phyloP scores from a whole-genome alignment of 352 stramenopile genomes.

The Poterioochromonas sp. region DNA sequence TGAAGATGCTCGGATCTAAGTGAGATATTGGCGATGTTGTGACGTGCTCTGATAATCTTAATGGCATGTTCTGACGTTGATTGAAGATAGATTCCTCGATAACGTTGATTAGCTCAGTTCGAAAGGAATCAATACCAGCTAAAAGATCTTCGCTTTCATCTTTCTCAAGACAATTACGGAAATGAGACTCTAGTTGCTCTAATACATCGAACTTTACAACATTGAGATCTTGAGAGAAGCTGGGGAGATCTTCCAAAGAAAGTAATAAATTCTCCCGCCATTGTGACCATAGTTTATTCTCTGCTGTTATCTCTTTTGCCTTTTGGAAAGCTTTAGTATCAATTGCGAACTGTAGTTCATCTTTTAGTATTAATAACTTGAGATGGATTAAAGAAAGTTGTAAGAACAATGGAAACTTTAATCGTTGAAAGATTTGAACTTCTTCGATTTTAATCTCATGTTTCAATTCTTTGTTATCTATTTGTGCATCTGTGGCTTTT shows the following conservation, averaged over 20 bases:
- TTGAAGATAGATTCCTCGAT: slow-evolving; percentile 14
- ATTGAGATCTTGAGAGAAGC: slow-evolving; percentile 13
- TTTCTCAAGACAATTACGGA: slow-evolving; percentile 14
- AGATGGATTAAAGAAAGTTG: slow-evolving; percentile 15
- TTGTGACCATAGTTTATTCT: slow-evolving; percentile 15
- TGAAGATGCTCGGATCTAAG: slow-evolving; percentile 7
- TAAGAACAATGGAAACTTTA: slow-evolving; percentile 17
- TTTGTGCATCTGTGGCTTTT: slow-evolving; percentile 13
- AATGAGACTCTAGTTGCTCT: slow-evolving; percentile 13
- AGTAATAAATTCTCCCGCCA: slow-evolving; percentile 13
- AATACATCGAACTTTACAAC: slow-evolving; percentile 12
- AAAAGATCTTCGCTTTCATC: slow-evolving; percentile 14
- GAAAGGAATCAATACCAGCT: slow-evolving; percentile 13
- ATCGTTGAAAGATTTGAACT: slow-evolving; percentile 15
- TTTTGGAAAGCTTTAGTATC: slow-evolving; percentile 15
- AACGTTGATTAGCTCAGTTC: slow-evolving; percentile 13
- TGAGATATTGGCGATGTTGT: slow-evolving; percentile 9
- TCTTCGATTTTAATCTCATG: slow-evolving; percentile 15
- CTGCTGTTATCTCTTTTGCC: slow-evolving; percentile 11
- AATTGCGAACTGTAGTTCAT: slow-evolving; percentile 12
- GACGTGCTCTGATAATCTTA: slow-evolving; percentile 13
- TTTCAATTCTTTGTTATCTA: slow-evolving; percentile 18
- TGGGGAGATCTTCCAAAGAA: slow-evolving; percentile 11
- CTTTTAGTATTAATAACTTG: slow-evolving; percentile 18
- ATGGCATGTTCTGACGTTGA: slow-evolving; percentile 11